phyloP scores from a whole-genome alignment of 305 asterid genomes.

The Stenogyne calaminthoides region DNA sequence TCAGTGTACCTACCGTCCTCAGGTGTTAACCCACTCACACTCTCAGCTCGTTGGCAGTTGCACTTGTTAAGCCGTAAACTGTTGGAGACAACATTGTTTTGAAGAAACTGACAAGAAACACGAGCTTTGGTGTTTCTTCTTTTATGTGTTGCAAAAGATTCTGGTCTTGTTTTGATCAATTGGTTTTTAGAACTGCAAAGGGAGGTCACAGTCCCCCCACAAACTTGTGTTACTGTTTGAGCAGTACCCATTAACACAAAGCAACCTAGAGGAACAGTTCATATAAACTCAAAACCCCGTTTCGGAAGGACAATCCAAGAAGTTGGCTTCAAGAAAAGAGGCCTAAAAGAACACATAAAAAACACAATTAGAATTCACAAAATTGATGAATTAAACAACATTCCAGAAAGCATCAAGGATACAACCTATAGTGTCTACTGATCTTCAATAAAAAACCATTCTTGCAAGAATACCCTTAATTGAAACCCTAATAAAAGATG shows the following conservation, averaged over 20 bases:
- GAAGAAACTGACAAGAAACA: constrained; percentile 25
- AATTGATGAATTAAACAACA: constrained; percentile 2
- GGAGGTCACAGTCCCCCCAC: constrained; percentile 35
- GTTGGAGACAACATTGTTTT: constrained; percentile 27
- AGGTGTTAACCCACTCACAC: constrained; percentile 45
- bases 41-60: constrained; percentile 57
- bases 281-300: constrained; percentile 27
- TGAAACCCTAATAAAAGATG: neutral
- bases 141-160: constrained; percentile 34
- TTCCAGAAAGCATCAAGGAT: neutral
- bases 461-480: neutral
- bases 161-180: constrained; percentile 32
- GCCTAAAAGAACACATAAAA: constrained; percentile 29
- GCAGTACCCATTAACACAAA: constrained; percentile 47
- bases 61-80: constrained; percentile 33
- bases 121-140: constrained; percentile 33
- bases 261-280: constrained; percentile 18
- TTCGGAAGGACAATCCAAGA: constrained; percentile 4
- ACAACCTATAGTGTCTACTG: neutral
- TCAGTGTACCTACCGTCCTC: constrained; percentile 45
- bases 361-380: neutral
- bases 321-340: constrained; percentile 13
- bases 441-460: neutral
- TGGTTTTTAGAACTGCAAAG: constrained; percentile 34
- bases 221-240: constrained; percentile 46